A percentile compares a stretch with the other conserved stretches of the same genome.
Evolutionary conservation across 1,139 yeast species (phyloP).

Genomic region (Yamadazyma conglobata): DNA sequence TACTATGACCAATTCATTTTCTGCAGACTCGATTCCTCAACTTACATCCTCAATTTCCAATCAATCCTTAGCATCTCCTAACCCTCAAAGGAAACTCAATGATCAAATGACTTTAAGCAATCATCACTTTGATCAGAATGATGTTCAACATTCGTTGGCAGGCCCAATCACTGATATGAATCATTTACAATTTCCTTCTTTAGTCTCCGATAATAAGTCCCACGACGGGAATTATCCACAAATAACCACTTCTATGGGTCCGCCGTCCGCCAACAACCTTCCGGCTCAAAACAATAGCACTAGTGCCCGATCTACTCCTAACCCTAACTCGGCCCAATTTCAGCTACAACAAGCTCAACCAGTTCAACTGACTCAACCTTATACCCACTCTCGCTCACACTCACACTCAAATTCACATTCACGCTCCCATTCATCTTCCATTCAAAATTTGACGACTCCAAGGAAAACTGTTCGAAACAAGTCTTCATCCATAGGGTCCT

Average conservation of each 20-base stretch:
- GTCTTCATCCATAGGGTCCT: slow-evolving; percentile 14
- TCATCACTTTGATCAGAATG: too few species aligned
- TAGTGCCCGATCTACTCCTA: slow-evolving; percentile 9
- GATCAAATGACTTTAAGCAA: too few species aligned
- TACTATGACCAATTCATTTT: slow-evolving; percentile 21
- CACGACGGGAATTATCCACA: neutral
- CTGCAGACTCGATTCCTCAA: slow-evolving; percentile 33
- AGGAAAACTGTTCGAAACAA: slow-evolving; percentile 13
- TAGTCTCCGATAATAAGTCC: slow-evolving; percentile 1
- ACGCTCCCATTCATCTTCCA: slow-evolving; percentile 1
- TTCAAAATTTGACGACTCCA: slow-evolving; percentile 12
- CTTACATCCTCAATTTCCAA: slow-evolving; percentile 40
- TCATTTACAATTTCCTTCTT: slow-evolving; percentile 1
- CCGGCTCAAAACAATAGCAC: slow-evolving; percentile 18
- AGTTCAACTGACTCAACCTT: slow-evolving; percentile 26
- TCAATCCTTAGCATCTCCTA: slow-evolving; percentile 37
- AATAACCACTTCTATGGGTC: slow-evolving; percentile 2
- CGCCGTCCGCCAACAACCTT: slow-evolving; percentile 2
- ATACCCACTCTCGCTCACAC: too few species aligned
- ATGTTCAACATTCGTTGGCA: too few species aligned
- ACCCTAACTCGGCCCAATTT: slow-evolving; percentile 15
- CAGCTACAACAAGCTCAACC: slow-evolving; percentile 11
- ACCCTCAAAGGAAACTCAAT: slow-evolving; percentile 15
- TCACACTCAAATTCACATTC: slow-evolving; percentile 24
- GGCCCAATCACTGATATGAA: slow-evolving; percentile 3